phyloP scores from a whole-genome alignment of 192 early-diverging fungal species.

The Entrophospora sp. region DNA sequence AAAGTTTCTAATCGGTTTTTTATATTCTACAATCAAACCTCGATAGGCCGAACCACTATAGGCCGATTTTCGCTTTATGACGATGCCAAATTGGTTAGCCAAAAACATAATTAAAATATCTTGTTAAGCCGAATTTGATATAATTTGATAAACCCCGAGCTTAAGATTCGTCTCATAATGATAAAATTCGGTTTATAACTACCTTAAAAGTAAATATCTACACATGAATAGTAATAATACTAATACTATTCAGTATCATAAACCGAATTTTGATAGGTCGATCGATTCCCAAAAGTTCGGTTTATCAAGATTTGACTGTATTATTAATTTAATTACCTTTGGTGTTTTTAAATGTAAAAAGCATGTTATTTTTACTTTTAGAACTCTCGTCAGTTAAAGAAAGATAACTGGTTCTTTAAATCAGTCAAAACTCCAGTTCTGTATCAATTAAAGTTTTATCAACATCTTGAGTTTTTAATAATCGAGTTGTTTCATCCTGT shows the following conservation, averaged over 20 bases:
- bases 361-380: constrained; percentile 41
- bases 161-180: neutral
- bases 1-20: neutral
- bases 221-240: too few species aligned
- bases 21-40: too few species aligned
- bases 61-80: too few species aligned
- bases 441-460: constrained; percentile 46
- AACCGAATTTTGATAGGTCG: too few species aligned
- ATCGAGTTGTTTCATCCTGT: constrained; percentile 50
- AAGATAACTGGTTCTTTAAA: constrained; percentile 56
- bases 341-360: constrained; percentile 81
- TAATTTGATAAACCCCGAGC: neutral
- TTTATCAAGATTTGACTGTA: too few species aligned
- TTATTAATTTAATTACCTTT: too few species aligned
- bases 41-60: too few species aligned
- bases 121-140: too few species aligned
- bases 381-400: constrained; percentile 24
- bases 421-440: constrained; percentile 44
- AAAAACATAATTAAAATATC: too few species aligned
- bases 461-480: constrained; percentile 53
- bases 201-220: neutral
- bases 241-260: too few species aligned
- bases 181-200: neutral
- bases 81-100: too few species aligned
- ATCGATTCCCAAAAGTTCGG: too few species aligned